Percentiles rank a stretch among this genome's conserved stretches.
These are phyloP conservation scores for Podospora anserina DNA, from an alignment of 495 filamentous ascomycete genomes.

Conservation along the genomic window DNA sequence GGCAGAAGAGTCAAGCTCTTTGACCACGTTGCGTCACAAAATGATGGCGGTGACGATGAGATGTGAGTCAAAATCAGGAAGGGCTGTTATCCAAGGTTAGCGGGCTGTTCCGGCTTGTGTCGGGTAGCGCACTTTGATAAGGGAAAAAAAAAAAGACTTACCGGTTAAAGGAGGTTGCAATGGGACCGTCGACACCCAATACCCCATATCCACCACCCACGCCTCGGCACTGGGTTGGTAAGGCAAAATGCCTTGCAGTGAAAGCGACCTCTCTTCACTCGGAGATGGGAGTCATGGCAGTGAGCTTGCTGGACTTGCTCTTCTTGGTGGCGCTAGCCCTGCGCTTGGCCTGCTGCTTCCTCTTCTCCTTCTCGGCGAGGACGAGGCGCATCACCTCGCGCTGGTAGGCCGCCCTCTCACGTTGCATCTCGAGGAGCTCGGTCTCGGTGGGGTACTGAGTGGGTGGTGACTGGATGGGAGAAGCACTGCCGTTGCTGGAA, in stretches of 20 bases:
- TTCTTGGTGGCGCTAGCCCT: slow-evolving; percentile 39
- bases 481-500: slow-evolving; percentile 45
- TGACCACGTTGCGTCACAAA: background rate
- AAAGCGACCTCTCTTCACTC: slow-evolving; percentile 30
- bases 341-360: slow-evolving; percentile 35
- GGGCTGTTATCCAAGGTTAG: slow-evolving; percentile 5
- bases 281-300: slow-evolving; percentile 49
- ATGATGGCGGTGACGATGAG: slow-evolving; percentile 2
- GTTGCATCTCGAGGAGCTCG: slow-evolving; percentile 44
- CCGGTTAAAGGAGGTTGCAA: slow-evolving; percentile 4
- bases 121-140: slow-evolving; percentile 17
- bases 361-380: slow-evolving; percentile 47
- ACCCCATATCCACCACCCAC: background rate
- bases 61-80: slow-evolving; percentile 6
- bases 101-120: slow-evolving; percentile 9
- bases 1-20: slow-evolving; percentile 4
- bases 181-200: slow-evolving; percentile 6
- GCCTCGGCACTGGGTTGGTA: slow-evolving; percentile 3
- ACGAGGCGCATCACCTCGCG: slow-evolving; percentile 44
- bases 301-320: slow-evolving; percentile 44
- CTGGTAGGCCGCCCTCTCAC: slow-evolving; percentile 44
- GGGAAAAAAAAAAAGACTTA: slow-evolving; percentile 3
- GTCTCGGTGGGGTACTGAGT: slow-evolving; percentile 32
- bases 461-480: slow-evolving; percentile 34
- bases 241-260: background rate